A percentile compares a stretch with the other conserved stretches of the same genome.
Conservation (phyloP, 345 rosid species). For the Garcia nutans region DNA sequence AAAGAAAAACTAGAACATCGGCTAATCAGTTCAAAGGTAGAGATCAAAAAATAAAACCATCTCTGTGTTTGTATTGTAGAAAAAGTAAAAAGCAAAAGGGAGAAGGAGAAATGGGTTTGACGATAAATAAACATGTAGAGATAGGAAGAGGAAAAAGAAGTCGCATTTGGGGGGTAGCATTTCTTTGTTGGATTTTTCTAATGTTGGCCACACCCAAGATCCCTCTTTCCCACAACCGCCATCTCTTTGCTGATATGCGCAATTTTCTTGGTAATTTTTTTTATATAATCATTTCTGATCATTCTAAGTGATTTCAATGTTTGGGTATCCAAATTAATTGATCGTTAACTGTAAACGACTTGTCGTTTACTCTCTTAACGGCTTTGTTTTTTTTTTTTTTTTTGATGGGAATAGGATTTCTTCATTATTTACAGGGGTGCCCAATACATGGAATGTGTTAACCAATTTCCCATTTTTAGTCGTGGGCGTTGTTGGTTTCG, state of each 20-base stretch:
- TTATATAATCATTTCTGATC: not conserved
- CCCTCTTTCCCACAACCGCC: constrained; percentile 47
- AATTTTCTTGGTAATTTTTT: constrained; percentile 64
- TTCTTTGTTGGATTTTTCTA: constrained; percentile 55
- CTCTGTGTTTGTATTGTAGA: not conserved
- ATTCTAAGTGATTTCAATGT: constrained; percentile 7
- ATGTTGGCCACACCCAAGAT: constrained; percentile 69
- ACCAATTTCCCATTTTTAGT: constrained; percentile 80
- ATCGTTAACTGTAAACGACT: not conserved
- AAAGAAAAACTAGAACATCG: not conserved
- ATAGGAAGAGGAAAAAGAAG: constrained; percentile 42
- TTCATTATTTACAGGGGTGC: constrained; percentile 53
- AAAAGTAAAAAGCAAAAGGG: not conserved
- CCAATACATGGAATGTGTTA: constrained; percentile 82
- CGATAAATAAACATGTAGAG: constrained; percentile 42
- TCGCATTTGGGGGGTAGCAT: constrained; percentile 46
- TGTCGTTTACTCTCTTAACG: not conserved
- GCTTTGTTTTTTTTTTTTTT: not conserved
- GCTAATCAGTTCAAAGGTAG: not conserved
- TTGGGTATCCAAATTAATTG: constrained; percentile 15
- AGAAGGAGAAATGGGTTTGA: constrained; percentile 46
- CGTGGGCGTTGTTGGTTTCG: constrained; percentile 77
- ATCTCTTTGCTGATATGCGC: constrained; percentile 75
- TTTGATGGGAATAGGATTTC: not conserved
- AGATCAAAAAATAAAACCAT: not conserved